A percentile compares a stretch with the other conserved stretches of the same genome.
Evolutionary conservation across 768 basidiomycete genomes (phyloP).

Genomic region (Pulveroboletus sp.): DNA sequence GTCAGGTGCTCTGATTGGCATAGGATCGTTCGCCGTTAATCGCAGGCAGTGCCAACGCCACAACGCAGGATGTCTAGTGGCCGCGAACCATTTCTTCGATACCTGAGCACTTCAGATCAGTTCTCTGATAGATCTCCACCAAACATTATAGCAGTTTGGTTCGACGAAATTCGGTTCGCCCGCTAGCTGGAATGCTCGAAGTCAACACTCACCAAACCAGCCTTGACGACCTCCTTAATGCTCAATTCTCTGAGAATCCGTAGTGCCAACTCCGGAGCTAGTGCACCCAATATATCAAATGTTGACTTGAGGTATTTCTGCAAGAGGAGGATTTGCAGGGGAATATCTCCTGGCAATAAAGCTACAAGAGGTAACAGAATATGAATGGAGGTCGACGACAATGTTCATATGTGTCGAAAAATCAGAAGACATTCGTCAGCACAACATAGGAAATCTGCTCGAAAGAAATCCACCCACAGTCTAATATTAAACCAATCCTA

Average conservation of each 20-base stretch:
- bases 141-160: background rate
- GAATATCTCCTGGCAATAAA: slow-evolving; percentile 80
- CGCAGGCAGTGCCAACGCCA: slow-evolving; percentile 75
- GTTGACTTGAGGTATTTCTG: slow-evolving; percentile 81
- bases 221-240: slow-evolving; percentile 56
- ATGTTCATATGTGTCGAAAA: background rate
- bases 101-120: slow-evolving; percentile 26
- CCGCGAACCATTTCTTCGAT: slow-evolving; percentile 38
- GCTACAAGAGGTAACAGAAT: slow-evolving; percentile 36
- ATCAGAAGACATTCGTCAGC: slow-evolving; percentile 4
- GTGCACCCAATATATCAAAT: slow-evolving; percentile 73
- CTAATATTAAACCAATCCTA: slow-evolving; percentile 29
- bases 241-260: slow-evolving; percentile 55
- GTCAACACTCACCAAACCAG: slow-evolving; percentile 32
- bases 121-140: background rate
- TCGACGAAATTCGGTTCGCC: background rate
- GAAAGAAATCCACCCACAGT: slow-evolving; percentile 15
- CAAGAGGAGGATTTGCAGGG: slow-evolving; percentile 75
- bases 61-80: slow-evolving; percentile 55
- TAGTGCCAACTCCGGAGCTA: slow-evolving; percentile 62
- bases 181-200: background rate
- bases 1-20: slow-evolving; percentile 55
- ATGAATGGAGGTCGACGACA: slow-evolving; percentile 4
- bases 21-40: slow-evolving; percentile 69
- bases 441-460: background rate